These are phyloP conservation scores for Monosporozyma unispora DNA, from an alignment of 805 yeast genomes.

Conservation along the genomic window DNA sequence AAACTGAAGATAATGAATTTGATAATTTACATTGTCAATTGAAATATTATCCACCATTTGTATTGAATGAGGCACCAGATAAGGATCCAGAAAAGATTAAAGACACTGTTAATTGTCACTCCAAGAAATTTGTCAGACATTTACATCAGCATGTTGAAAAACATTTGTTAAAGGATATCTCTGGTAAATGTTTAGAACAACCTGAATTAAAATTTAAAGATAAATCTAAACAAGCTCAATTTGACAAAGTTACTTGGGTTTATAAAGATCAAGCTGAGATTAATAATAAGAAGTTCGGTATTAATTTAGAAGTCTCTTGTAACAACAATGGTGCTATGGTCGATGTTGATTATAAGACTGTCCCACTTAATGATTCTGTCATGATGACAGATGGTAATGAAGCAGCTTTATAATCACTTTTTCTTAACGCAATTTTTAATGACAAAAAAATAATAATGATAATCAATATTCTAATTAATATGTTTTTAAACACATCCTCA, in stretches of 20 bases:
- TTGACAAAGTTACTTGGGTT: conserved; percentile 50
- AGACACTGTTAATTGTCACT: conserved; percentile 62
- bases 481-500: too few species aligned
- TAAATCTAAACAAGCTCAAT: conserved; percentile 38
- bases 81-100: conserved; percentile 63
- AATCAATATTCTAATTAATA: not conserved
- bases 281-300: conserved; percentile 54
- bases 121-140: conserved; percentile 62
- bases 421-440: too few species aligned
- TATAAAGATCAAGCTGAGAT: conserved; percentile 51
- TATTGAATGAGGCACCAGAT: conserved; percentile 49
- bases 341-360: conserved; percentile 54
- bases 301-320: conserved; percentile 54
- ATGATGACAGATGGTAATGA: not conserved
- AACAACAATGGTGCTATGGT: conserved; percentile 59
- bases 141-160: conserved; percentile 67
- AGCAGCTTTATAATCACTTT: not conserved
- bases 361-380: conserved; percentile 28
- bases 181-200: conserved; percentile 44
- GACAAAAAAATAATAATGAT: not conserved
- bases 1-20: conserved; percentile 68
- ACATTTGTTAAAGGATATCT: conserved; percentile 60
- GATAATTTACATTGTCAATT: conserved; percentile 60
- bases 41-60: conserved; percentile 65
- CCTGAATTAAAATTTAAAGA: conserved; percentile 41